These are phyloP conservation scores for Paxillus ammoniavirescens DNA, from an alignment of 768 basidiomycete genomes.

Conservation along the genomic window DNA sequence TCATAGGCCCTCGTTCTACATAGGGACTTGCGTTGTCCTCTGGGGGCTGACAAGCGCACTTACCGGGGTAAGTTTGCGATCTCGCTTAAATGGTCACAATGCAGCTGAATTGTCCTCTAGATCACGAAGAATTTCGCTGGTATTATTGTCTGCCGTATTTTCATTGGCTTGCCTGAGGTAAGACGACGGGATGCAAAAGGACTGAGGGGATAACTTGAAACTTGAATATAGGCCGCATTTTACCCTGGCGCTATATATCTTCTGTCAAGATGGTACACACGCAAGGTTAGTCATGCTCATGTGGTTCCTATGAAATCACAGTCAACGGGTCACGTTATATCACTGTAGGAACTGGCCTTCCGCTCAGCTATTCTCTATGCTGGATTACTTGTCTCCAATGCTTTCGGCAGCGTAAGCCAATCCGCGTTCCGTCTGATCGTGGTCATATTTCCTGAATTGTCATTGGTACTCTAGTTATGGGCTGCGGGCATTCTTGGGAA, in stretches of 20 bases:
- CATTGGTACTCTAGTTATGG: conserved; percentile 44
- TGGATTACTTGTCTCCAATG: conserved; percentile 60
- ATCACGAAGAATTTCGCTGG: conserved; percentile 54
- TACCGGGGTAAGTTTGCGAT: conserved; percentile 47
- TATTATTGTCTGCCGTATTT: conserved; percentile 56
- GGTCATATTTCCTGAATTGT: neutral
- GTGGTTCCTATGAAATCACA: neutral
- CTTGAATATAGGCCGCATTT: conserved; percentile 47
- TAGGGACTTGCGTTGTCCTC: conserved; percentile 54
- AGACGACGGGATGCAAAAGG: neutral
- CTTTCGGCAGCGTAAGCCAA: conserved; percentile 58
- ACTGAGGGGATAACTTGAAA: neutral
- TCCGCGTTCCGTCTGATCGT: neutral
- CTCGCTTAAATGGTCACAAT: too few species aligned
- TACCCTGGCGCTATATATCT: conserved; percentile 54
- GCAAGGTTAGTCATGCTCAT: conserved; percentile 8
- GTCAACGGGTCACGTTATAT: neutral
- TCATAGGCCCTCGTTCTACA: conserved; percentile 58
- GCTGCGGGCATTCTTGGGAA: conserved; percentile 68
- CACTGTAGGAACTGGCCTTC: conserved; percentile 56
- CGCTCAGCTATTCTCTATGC: conserved; percentile 59
- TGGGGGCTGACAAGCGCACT: conserved; percentile 67
- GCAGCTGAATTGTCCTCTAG: conserved; percentile 27
- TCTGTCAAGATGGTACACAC: conserved; percentile 26
- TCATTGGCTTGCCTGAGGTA: conserved; percentile 63